Evolutionary conservation across 768 basidiomycete genomes (phyloP).

Genomic region (Rhizopogon salebrosus): DNA sequence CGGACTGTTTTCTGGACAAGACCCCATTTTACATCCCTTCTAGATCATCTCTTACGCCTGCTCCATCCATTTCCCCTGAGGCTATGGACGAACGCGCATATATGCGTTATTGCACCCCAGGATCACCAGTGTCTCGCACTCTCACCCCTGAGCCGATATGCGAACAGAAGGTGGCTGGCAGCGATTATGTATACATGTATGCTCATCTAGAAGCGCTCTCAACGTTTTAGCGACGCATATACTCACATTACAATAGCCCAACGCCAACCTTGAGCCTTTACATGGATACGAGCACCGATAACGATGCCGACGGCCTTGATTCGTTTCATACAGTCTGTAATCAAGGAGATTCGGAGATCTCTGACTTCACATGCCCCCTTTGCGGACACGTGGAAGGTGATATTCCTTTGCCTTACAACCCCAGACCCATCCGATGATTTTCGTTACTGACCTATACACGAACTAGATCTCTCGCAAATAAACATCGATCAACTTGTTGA

Average conservation of each 20-base stretch:
- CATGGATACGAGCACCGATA: neutral
- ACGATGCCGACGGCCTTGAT: neutral
- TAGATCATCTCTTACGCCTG: neutral
- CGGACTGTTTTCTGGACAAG: too few species aligned
- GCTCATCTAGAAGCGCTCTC: neutral
- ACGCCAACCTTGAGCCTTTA: neutral
- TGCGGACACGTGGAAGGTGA: slow-evolving; percentile 21
- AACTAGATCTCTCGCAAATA: neutral
- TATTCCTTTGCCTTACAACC: neutral
- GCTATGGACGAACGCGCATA: neutral
- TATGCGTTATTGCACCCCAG: neutral
- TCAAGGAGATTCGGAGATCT: slow-evolving; percentile 7
- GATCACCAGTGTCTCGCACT: neutral
- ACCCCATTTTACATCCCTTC: neutral
- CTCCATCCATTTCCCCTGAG: neutral
- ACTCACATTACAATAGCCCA: neutral
- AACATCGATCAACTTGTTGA: neutral
- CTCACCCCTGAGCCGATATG: neutral
- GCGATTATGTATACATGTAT: neutral
- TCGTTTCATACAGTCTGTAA: slow-evolving; percentile 11
- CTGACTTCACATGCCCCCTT: slow-evolving; percentile 15
- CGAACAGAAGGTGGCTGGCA: neutral
- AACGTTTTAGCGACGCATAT: neutral
- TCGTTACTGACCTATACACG: neutral
- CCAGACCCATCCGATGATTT: neutral